These are phyloP conservation scores for Beauveria asiatica DNA, from an alignment of 2,329 filamentous ascomycete genomes.

Conservation along the genomic window DNA sequence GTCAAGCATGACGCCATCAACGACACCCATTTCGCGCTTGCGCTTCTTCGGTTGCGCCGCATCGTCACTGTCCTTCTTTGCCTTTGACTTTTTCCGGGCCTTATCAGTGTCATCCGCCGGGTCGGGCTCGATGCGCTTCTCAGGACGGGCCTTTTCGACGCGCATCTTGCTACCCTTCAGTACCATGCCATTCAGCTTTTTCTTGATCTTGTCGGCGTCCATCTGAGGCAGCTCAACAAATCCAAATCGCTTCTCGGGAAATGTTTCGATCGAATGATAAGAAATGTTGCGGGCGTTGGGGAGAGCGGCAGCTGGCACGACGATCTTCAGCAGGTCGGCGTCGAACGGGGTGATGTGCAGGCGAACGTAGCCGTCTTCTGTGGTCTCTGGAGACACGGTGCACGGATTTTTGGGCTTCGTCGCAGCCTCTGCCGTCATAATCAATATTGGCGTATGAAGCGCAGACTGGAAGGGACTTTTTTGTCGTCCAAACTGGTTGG, in stretches of 20 bases:
- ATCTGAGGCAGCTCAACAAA: constrained; percentile 73
- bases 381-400: constrained; percentile 11
- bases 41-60: constrained; percentile 32
- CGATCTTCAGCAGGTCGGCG: constrained; percentile 59
- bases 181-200: constrained; percentile 80
- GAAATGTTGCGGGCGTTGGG: constrained; percentile 69
- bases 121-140: constrained; percentile 20
- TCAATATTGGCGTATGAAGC: background rate
- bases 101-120: constrained; percentile 21
- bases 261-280: constrained; percentile 79
- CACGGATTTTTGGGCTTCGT: background rate
- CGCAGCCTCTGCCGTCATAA: constrained; percentile 8
- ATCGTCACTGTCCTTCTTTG: constrained; percentile 19
- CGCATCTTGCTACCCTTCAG: constrained; percentile 79
- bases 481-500: background rate
- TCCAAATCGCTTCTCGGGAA: constrained; percentile 84
- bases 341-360: constrained; percentile 87
- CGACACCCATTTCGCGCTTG: constrained; percentile 42
- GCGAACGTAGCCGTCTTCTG: constrained; percentile 23
- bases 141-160: constrained; percentile 69
- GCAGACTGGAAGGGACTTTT: background rate
- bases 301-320: constrained; percentile 61
- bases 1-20: constrained; percentile 61
- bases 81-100: constrained; percentile 23
- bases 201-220: constrained; percentile 85